phyloP scores from a whole-genome alignment of 257 asterid species.

The Fraxinus cuspidata region DNA sequence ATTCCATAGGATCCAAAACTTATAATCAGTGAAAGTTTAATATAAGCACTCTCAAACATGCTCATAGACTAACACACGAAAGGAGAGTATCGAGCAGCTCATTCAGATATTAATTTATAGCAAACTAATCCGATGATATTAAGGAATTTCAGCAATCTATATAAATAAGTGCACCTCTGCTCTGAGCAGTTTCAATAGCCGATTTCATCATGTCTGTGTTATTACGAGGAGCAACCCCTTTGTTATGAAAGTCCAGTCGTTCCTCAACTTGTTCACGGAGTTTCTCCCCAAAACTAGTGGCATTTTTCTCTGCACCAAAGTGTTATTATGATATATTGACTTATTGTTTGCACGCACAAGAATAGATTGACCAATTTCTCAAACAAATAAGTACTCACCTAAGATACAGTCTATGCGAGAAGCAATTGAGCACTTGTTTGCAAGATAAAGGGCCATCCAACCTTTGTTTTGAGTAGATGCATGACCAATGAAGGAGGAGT shows the following conservation, averaged over 20 bases:
- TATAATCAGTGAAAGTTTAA: neutral
- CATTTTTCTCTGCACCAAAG: constrained; percentile 58
- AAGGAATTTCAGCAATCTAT: neutral
- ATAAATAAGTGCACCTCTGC: constrained; percentile 50
- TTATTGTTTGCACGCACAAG: constrained; percentile 6
- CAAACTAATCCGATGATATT: neutral
- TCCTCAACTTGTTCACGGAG: constrained; percentile 99
- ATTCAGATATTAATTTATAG: no score
- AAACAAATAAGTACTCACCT: constrained; percentile 42
- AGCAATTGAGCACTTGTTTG: constrained; percentile 97
- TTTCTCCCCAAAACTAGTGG: constrained; percentile 83
- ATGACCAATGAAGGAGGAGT: constrained; percentile 96
- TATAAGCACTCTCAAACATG: no score
- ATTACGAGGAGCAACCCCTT: constrained; percentile 96
- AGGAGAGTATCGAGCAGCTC: neutral
- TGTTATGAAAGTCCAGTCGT: constrained; percentile 87
- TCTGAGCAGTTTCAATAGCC: constrained; percentile 52
- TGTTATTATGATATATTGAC: neutral
- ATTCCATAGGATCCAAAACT: no score
- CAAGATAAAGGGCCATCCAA: constrained; percentile 98
- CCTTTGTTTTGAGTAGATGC: constrained; percentile 93
- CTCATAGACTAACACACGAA: neutral
- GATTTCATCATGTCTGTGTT: constrained; percentile 89
- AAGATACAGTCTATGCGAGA: constrained; percentile 90
- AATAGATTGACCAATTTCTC: neutral